Percentiles rank a stretch among this genome's conserved stretches.
Conservation (phyloP, 2,329 filamentous ascomycete species). For the Penicillium sp. region DNA sequence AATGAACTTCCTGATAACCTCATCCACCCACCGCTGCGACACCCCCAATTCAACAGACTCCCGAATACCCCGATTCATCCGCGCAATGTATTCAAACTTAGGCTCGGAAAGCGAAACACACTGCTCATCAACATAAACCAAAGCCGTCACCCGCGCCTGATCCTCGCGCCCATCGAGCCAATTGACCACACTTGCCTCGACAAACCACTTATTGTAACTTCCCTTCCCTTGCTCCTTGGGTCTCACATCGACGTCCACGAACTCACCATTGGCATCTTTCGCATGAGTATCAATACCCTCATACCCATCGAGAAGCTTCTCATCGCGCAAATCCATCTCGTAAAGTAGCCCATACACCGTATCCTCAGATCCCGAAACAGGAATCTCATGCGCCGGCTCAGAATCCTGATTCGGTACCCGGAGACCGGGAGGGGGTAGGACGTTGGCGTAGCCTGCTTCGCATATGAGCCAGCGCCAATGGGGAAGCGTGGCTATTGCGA, state of each 20-base stretch:
- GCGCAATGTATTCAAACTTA: slow-evolving; percentile 41
- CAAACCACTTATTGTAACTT: slow-evolving; percentile 42
- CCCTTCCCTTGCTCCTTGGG: slow-evolving; percentile 37
- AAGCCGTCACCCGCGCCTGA: slow-evolving; percentile 23
- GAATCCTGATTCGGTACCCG: slow-evolving; percentile 24
- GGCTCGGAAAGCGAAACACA: slow-evolving; percentile 34
- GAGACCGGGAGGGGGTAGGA: slow-evolving; percentile 31
- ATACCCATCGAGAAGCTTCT: slow-evolving; percentile 40
- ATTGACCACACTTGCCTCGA: slow-evolving; percentile 28
- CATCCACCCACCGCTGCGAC: slow-evolving; percentile 36
- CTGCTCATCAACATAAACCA: slow-evolving; percentile 47
- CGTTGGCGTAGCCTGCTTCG: slow-evolving; percentile 44
- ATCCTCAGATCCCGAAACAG: slow-evolving; percentile 26
- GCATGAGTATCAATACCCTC: slow-evolving; percentile 37
- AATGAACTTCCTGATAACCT: slow-evolving; percentile 43
- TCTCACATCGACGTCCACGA: slow-evolving; percentile 19
- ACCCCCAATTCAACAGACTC: slow-evolving; percentile 41
- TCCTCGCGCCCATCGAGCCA: slow-evolving; percentile 32
- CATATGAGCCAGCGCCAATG: slow-evolving; percentile 46
- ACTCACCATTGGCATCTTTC: slow-evolving; percentile 2
- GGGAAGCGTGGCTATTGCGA: slow-evolving; percentile 42
- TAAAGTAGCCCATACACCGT: slow-evolving; percentile 45
- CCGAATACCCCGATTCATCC: slow-evolving; percentile 46
- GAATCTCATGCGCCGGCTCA: slow-evolving; percentile 16
- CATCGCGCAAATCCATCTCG: slow-evolving; percentile 40